Conservation (phyloP, 345 rosid genomes). For the Viola odorata region DNA sequence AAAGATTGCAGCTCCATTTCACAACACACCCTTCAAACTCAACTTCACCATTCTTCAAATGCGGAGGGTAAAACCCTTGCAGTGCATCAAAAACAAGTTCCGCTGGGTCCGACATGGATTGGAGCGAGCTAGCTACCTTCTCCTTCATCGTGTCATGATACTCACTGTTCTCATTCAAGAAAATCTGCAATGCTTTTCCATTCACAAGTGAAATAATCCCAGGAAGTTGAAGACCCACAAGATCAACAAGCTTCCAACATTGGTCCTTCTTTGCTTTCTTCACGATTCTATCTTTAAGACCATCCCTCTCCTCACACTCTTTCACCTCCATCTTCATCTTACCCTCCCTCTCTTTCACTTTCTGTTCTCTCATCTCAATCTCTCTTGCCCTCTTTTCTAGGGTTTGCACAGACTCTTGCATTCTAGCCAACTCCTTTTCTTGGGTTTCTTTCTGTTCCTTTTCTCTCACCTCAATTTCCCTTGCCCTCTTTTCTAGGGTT, state of each 20-base stretch:
- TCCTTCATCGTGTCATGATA: slow-evolving; percentile 23
- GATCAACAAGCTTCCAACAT: not conserved
- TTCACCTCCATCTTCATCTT: not conserved
- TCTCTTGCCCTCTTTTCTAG: too few relatives aligned
- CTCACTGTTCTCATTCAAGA: slow-evolving; percentile 39
- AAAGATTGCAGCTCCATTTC: slow-evolving; percentile 38
- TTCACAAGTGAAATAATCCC: slow-evolving; percentile 16
- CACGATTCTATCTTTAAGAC: too few relatives aligned
- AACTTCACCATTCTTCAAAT: slow-evolving; percentile 19
- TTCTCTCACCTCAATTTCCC: not conserved
- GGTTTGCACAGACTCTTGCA: too few relatives aligned
- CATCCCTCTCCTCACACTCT: too few relatives aligned
- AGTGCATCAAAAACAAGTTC: slow-evolving; percentile 57
- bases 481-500: not conserved
- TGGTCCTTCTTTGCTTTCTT: slow-evolving; percentile 9
- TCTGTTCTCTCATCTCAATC: not conserved
- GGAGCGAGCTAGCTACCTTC: slow-evolving; percentile 21
- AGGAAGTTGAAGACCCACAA: slow-evolving; percentile 3
- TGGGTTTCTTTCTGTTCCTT: not conserved
- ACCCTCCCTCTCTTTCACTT: slow-evolving; percentile 4
- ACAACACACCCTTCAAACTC: slow-evolving; percentile 29
- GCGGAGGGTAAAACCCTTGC: slow-evolving; percentile 36
- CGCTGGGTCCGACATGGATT: slow-evolving; percentile 41
- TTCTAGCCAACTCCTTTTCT: too few relatives aligned
- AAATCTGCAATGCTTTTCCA: slow-evolving; percentile 42